Conservation (phyloP, 2,329 filamentous ascomycete genomes). For the Monascus ruber region DNA sequence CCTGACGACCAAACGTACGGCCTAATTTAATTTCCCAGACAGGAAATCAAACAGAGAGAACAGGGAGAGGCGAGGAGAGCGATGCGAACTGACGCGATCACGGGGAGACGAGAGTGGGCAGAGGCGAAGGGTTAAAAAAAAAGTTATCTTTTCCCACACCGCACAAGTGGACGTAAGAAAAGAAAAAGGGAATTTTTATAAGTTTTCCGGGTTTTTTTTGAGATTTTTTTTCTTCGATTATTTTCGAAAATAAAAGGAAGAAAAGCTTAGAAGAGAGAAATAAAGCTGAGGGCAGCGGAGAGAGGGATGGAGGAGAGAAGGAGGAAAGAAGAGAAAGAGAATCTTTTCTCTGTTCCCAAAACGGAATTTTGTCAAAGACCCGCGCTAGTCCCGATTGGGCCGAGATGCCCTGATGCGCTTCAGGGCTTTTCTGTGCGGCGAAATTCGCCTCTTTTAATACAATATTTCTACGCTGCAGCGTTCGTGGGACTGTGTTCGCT, state of each 20-base stretch:
- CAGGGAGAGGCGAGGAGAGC: conserved; percentile 3
- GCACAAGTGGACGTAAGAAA: conserved; percentile 1
- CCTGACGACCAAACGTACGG: not conserved
- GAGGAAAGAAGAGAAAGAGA: conserved; percentile 17
- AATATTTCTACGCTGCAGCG: too few relatives aligned
- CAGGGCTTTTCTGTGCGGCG: not conserved
- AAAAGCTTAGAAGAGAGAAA: conserved; percentile 10
- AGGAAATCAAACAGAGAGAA: not conserved
- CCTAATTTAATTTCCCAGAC: conserved; percentile 3
- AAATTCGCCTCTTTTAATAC: too few relatives aligned
- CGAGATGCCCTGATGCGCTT: conserved; percentile 11
- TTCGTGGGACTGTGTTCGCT: too few relatives aligned
- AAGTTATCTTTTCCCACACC: not conserved
- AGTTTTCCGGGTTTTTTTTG: conserved; percentile 32
- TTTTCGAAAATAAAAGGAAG: conserved; percentile 15
- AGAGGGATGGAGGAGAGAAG: conserved; percentile 13
- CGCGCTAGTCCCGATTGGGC: conserved; percentile 3
- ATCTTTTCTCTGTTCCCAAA: conserved; percentile 19
- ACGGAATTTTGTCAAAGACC: conserved; percentile 11
- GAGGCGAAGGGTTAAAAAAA: conserved; percentile 2
- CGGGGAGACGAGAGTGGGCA: conserved; percentile 3
- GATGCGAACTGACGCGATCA: conserved; percentile 7
- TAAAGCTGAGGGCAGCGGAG: conserved; percentile 7
- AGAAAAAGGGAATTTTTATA: conserved; percentile 15
- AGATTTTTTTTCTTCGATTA: conserved; percentile 16